These are phyloP conservation scores for Plantago coronopus DNA, from an alignment of 305 asterid genomes.

Conservation along the genomic window DNA sequence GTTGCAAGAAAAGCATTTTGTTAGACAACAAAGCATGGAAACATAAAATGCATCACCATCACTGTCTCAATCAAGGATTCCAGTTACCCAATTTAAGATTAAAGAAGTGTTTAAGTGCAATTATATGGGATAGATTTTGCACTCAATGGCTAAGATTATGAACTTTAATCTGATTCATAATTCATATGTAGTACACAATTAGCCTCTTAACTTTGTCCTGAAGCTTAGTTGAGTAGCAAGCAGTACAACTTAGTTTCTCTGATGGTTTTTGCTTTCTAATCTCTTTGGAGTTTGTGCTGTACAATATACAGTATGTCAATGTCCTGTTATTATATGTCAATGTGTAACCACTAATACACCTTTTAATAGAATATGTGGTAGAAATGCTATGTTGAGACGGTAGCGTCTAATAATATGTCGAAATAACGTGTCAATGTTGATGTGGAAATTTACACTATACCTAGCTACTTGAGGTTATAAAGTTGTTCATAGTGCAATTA, in stretches of 20 bases:
- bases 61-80: conserved; percentile 50
- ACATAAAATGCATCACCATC: conserved; percentile 44
- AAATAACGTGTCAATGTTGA: no score
- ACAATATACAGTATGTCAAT: no score
- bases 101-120: conserved; percentile 29
- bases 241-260: not conserved
- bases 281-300: no score
- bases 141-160: conserved; percentile 37
- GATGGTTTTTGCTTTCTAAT: no score
- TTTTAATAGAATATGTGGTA: no score
- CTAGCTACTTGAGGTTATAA: no score
- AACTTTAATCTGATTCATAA: conserved; percentile 17
- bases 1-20: conserved; percentile 28
- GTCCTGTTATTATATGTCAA: no score
- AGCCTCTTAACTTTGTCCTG: conserved; percentile 1
- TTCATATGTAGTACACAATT: not conserved
- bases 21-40: conserved; percentile 51
- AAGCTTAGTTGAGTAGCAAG: not conserved
- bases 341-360: no score
- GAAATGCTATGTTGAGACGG: no score
- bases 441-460: no score
- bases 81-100: conserved; percentile 34
- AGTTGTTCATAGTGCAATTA: no score
- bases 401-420: no score
- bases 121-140: conserved; percentile 56